Evolutionary conservation across 2,329 filamentous ascomycete genomes (phyloP).

Genomic region (Alternaria sp.): DNA sequence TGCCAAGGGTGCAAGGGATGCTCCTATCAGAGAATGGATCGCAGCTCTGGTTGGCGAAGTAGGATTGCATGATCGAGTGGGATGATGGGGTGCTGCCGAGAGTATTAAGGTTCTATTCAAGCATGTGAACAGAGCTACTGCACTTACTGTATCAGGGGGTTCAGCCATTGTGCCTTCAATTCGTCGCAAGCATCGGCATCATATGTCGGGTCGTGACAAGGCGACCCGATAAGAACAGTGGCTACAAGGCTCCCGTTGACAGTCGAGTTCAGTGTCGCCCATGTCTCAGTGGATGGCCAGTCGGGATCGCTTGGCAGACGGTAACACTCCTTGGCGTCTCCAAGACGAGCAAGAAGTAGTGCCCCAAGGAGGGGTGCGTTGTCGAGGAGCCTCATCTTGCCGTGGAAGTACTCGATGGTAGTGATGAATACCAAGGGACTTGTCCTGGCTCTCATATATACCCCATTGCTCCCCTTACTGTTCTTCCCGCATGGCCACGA

Average conservation of each 20-base stretch:
- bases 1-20: slow-evolving; percentile 31
- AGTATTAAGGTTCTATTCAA: slow-evolving; percentile 10
- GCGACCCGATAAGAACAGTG: slow-evolving; percentile 52
- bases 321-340: slow-evolving; percentile 13
- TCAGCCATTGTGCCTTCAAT: slow-evolving; percentile 28
- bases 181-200: slow-evolving; percentile 26
- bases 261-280: slow-evolving; percentile 50
- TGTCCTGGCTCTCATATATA: slow-evolving; percentile 12
- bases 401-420: slow-evolving; percentile 1
- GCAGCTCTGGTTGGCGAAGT: slow-evolving; percentile 28
- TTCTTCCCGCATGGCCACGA: slow-evolving; percentile 10
- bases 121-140: slow-evolving; percentile 5
- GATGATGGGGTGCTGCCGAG: slow-evolving; percentile 17
- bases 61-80: slow-evolving; percentile 21
- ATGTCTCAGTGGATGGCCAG: slow-evolving; percentile 48
- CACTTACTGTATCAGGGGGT: slow-evolving; percentile 32
- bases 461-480: slow-evolving; percentile 4
- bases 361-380: slow-evolving; percentile 10
- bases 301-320: slow-evolving; percentile 46
- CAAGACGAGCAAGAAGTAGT: slow-evolving; percentile 9
- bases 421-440: slow-evolving; percentile 2
- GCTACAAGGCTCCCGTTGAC: slow-evolving; percentile 51
- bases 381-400: slow-evolving; percentile 18
- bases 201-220: slow-evolving; percentile 46
- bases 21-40: slow-evolving; percentile 21